Evolutionary conservation across 106 monocot genomes (phyloP).

Genomic region (Amphibolis antarctica): DNA sequence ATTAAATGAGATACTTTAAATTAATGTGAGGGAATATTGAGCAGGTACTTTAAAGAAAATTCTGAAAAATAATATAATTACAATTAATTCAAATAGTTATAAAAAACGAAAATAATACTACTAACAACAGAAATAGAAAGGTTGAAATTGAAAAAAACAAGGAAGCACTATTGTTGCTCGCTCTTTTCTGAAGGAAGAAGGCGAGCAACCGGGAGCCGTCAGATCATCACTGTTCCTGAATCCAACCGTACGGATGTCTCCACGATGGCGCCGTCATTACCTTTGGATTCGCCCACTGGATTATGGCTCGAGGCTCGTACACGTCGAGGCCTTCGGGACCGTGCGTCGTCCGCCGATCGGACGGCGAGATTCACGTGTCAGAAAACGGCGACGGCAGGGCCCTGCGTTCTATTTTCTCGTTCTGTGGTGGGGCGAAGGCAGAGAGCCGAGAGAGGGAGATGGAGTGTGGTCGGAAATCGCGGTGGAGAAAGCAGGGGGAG

Average conservation of each 20-base stretch:
- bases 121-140: no score
- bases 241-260: conserved; percentile 13
- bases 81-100: no score
- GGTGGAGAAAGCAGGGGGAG: no score
- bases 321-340: conserved; percentile 13
- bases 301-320: conserved; percentile 17
- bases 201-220: neutral
- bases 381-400: neutral
- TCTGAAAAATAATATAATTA: no score
- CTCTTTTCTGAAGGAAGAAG: no score
- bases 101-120: no score
- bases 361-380: neutral
- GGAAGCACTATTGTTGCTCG: no score
- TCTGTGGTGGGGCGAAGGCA: neutral
- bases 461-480: no score
- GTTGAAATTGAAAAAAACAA: no score
- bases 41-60: no score
- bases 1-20: no score
- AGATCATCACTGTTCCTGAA: conserved; percentile 11
- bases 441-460: neutral
- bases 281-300: conserved; percentile 31
- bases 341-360: conserved; percentile 15
- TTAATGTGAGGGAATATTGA: no score
- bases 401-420: neutral
- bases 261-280: conserved; percentile 17